These are phyloP conservation scores for Plasmodium billcollinsi DNA, from an alignment of 169 alveolate species.

Conservation along the genomic window DNA sequence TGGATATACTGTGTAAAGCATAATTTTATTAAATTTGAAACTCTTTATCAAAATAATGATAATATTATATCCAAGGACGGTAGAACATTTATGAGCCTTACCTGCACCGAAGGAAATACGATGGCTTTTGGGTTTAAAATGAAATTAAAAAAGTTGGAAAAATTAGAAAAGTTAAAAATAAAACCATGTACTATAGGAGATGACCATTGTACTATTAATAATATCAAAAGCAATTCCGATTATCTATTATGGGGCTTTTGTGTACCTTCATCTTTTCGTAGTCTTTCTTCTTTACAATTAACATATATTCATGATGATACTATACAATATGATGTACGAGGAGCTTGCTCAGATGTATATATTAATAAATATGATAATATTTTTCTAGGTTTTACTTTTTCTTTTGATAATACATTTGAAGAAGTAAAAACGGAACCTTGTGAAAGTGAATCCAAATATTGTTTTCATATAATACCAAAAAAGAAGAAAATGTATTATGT, in stretches of 20 bases:
- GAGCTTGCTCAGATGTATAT: conserved; percentile 44
- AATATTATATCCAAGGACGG: not conserved
- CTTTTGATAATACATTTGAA: conserved; percentile 30
- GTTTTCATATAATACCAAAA: conserved; percentile 13
- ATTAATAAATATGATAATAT: conserved; percentile 53
- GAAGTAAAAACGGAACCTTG: conserved; percentile 26
- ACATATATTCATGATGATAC: conserved; percentile 25
- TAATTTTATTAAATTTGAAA: conserved; percentile 44
- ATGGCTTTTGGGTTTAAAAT: conserved; percentile 55
- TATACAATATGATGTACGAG: conserved; percentile 18
- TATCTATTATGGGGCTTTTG: conserved; percentile 71
- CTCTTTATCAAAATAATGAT: conserved; percentile 13
- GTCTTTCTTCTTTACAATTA: conserved; percentile 32
- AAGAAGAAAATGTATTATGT: not conserved
- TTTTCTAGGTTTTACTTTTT: conserved; percentile 57
- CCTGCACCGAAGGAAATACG: conserved; percentile 45
- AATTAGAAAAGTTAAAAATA: conserved; percentile 28
- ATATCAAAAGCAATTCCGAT: conserved; percentile 33
- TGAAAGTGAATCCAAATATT: conserved; percentile 4
- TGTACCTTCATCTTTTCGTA: conserved; percentile 38
- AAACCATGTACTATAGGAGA: conserved; percentile 56
- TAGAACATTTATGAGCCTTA: conserved; percentile 6
- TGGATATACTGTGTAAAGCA: conserved; percentile 65
- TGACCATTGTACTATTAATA: conserved; percentile 22
- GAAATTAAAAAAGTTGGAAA: conserved; percentile 28